Base-by-base conservation (phyloP, 495 filamentous ascomycete species). In the Penicillium samsonianum region DNA sequence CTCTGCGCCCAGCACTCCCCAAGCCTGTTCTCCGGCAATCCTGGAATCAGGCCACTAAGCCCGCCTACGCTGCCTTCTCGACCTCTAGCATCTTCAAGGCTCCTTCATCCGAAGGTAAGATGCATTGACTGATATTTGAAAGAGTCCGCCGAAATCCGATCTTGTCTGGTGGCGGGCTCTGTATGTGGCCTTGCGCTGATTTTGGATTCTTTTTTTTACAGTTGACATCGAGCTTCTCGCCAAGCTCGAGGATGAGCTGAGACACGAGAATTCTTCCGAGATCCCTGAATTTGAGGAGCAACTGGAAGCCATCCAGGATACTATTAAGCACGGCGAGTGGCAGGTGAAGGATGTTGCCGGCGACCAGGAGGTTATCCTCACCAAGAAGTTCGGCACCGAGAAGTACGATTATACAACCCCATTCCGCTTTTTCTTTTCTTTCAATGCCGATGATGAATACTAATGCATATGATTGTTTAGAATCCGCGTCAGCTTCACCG, bases 401-500 rank as follows among this genome's bases (percentile, higher is more conserved):
- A 90, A 83, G 90, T 95, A 75, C 31, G 50, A 41, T 42, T 51
- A 45, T 30, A 3, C 41, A 30, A 10, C 8, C n/a, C 28, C 42
- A 5, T 26, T 22, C 23, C n/a, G 11, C 28, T 30, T 37, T 22
- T 4, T n/a, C 11, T 10, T 25, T 17, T 43, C 17, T 33, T 20
- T 23, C 26, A 11, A 37, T 72, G 40, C 69, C 59, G 6, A 41
- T 45, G 4, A 42, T 12, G 28, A 25, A 25, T 25, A 50, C 53
- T 71, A 44, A 70, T 23, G 17, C 23, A 30, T 8, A 23, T 20
- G 49, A 52, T 22, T 31, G 8, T 59, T 40, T 46, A 96, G 91
- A 61, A 96, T 99, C 78, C 87, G 86, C 55, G 84, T 98, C 60
- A 86, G 86, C 60, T 98, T 98, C 81, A 94, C 92, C 61, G 92